Base-by-base conservation (phyloP, 352 stramenopile species). In the Pythium insidiosum region DNA sequence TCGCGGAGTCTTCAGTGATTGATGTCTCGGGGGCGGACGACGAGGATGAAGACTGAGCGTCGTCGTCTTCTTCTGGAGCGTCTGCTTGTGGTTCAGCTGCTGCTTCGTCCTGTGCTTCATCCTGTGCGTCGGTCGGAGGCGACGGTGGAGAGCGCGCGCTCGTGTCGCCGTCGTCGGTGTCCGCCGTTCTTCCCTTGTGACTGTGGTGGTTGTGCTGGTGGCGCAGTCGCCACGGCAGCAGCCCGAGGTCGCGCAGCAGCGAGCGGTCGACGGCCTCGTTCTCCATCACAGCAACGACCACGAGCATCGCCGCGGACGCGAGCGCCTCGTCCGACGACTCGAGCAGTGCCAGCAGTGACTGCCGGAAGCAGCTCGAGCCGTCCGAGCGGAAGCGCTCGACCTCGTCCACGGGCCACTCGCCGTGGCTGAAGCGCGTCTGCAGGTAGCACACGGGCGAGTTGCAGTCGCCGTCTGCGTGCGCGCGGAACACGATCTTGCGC, bases 321-420 rank as follows among this genome's bases (percentile, higher is more conserved):
- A 90, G 57, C 2, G 69, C 45, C 40, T 90, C 74, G 28, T 90
- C 73, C 1, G 53, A 58, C 5, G 78, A 90, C 31, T 65, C 56
- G n/a, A 81, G 50, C 19, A 90, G 53, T 18, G 72, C 56, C n/a
- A 86, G 22, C 9, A 88, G 38, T 12, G 73, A 73, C 46, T 86
- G 68, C 6, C 73, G 70, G 45, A 84, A 83, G 38, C 58, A 83
- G 46, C 84, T 88, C 4, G 42, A 30, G 7, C 62, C 44, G 11
- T 52, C 46, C 0, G 62, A 33, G 7, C 66, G 53, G 48, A 91
- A 88, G 1, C 35, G 34, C n/a, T 73, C 59, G 21, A 90, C 72
- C 39, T 94, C 81, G 0, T 83, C 63, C 9, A 79, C 35, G 2
- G 81, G 77, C 81, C 81, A 94, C 38, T 91, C 78, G 22, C 81